Conservation (phyloP, 768 basidiomycete genomes). For the Lactifluus volemus region DNA sequence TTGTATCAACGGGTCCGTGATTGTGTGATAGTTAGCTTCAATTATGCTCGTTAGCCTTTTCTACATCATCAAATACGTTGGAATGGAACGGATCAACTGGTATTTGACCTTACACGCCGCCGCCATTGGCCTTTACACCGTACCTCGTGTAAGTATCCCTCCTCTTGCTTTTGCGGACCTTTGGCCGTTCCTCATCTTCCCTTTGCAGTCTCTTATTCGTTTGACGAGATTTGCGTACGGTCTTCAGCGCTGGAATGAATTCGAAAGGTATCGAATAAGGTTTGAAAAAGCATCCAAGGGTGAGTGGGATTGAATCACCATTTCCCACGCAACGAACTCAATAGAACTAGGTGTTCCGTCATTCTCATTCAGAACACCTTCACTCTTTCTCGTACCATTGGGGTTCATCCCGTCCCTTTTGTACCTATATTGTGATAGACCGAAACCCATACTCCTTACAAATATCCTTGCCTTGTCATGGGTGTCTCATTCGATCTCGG, state of each 20-base stretch:
- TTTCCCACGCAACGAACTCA: neutral
- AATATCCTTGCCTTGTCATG: constrained; percentile 73
- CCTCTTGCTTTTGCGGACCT: neutral
- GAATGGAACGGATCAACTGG: constrained; percentile 77
- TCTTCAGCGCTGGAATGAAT: constrained; percentile 46
- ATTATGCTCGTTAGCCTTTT: constrained; percentile 61
- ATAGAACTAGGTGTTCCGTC: constrained; percentile 28
- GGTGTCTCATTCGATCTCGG: constrained; percentile 65
- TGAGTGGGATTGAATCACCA: constrained; percentile 23
- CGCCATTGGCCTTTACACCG: constrained; percentile 51
- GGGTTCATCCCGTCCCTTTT: constrained; percentile 56
- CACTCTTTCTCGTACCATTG: constrained; percentile 47
- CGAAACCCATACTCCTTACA: constrained; percentile 59
- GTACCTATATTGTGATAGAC: constrained; percentile 39
- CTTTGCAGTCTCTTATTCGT: constrained; percentile 41
- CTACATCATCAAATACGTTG: constrained; percentile 61
- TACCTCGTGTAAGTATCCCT: constrained; percentile 50
- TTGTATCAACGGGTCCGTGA: neutral
- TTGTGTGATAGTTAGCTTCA: constrained; percentile 50
- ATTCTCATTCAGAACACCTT: constrained; percentile 50
- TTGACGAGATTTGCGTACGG: constrained; percentile 44
- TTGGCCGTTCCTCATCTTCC: neutral
- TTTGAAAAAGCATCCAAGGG: constrained; percentile 41
- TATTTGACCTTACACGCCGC: constrained; percentile 71
- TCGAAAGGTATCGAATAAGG: constrained; percentile 32